Base-by-base conservation (phyloP, 2,329 filamentous ascomycete genomes). In the Colletotrichum sp. region DNA sequence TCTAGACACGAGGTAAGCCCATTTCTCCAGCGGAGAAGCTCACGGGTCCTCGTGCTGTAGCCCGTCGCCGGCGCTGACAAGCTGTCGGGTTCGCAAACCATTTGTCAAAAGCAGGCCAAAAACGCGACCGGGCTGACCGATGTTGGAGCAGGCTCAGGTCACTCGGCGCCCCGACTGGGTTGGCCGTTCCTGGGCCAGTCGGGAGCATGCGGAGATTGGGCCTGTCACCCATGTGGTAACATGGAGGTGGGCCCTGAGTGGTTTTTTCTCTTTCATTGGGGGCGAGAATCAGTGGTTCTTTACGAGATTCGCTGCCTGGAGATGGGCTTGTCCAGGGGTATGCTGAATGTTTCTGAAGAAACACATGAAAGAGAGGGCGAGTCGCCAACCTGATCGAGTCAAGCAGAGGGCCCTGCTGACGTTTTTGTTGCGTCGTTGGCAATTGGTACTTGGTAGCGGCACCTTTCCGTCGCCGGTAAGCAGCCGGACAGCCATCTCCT, bases 121-220 rank as follows among this genome's bases (percentile, higher is more conserved):
- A 32, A 67, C 12, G 21, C 26, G 44, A 60, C 73, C 73, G 70
- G 64, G 73, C 24, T 68, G 32, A 57, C 70, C 73, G 73, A 73
- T 68, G 73, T 36, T 52, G 44, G 44, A 52, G 44, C 44, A 13
- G 44, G n/a, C 44, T 68, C n/a, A 59, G 73, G 34, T 73, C 69
- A 68, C 28, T 73, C 60, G 69, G 69, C 32, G 44, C 65, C 73
- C 9, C 57, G 16, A 21, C n/a, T 64, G 62, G 30, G 15, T 44
- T 39, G 62, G 34, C 55, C 73, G 69, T 73, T 73, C 73, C 70
- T 65, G 70, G 34, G 70, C 70, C 73, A 73, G 73, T 73, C 73
- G 59, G 73, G 57, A 72, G 64, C 39, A 67, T 65, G 63, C 70
- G 73, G 70, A 73, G 44, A 64, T 72, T 70, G 55, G 55, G 64